Conservation (phyloP, 805 yeast species). For the Kazachstania taianensis region DNA sequence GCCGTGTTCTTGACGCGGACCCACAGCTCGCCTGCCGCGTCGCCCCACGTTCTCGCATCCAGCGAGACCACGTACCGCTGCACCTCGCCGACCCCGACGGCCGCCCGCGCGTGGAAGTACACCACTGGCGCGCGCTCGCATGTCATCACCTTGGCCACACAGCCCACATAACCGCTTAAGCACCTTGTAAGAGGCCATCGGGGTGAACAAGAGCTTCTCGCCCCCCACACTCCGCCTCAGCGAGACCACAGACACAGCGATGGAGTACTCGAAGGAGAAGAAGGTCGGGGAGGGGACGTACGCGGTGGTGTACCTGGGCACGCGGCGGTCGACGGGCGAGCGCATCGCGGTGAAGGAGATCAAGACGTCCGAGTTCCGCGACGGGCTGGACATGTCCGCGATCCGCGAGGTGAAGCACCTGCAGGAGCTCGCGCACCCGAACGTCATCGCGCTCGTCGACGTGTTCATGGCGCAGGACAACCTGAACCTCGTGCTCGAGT, state of each 20-base stretch:
- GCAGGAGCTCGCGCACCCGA: slow-evolving; percentile 68
- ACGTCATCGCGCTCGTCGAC: slow-evolving; percentile 81
- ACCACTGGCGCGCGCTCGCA: too few species aligned
- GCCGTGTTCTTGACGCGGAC: slow-evolving; percentile 55
- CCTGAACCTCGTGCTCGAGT: slow-evolving; percentile 84
- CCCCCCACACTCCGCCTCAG: too few species aligned
- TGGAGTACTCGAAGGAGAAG: slow-evolving; percentile 36
- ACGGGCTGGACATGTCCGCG: slow-evolving; percentile 97
- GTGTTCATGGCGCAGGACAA: slow-evolving; percentile 61
- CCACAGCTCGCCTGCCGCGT: slow-evolving; percentile 32
- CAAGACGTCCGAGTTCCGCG: slow-evolving; percentile 87
- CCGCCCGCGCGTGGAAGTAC: slow-evolving; percentile 6
- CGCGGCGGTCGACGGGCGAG: slow-evolving; percentile 36
- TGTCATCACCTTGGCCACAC: too few species aligned
- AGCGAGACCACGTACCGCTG: slow-evolving; percentile 45
- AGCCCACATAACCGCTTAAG: too few species aligned
- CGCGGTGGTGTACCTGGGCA: slow-evolving; percentile 90
- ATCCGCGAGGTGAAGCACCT: slow-evolving; percentile 83
- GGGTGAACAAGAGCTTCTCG: too few species aligned
- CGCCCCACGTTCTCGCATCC: slow-evolving; percentile 9
- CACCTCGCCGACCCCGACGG: slow-evolving; percentile 46
- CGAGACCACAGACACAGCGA: too few species aligned
- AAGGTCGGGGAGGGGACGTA: slow-evolving; percentile 99
- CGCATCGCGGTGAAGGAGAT: slow-evolving; percentile 89
- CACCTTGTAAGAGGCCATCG: too few species aligned